Base-by-base conservation (phyloP, 1,139 yeast genomes). In the Lodderomyces pseudojiufengensis region DNA sequence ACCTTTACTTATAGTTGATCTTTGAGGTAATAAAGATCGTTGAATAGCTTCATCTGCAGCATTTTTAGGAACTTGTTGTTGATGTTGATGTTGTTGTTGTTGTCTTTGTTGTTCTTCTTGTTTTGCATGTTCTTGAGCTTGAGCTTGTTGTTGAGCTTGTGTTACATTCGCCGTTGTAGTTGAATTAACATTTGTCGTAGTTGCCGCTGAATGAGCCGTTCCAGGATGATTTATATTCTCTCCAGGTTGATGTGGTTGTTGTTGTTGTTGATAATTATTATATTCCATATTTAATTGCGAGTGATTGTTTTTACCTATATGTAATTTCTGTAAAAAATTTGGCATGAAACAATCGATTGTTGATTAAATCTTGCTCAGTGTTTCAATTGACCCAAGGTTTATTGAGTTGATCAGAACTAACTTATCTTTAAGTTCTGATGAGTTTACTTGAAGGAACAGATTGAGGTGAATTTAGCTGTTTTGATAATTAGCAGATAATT, bases 1-100 rank as follows among this genome's bases (percentile, higher is more conserved):
- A n/a, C 81, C 81, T 44, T 73, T 75, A 29, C 80, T 59, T 23
- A 57, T 55, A n/a, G 66, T 53, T 1, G 65, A 59, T 14, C 65
- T 49, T 45, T 60, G 51, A 5, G 65, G 66, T 33, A 61, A 55
- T 36, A 61, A 48, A 0, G 65, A 59, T 35, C 58, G 45, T 40
- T 53, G 53, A 32, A 61, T 59, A 2, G 65, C 65, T 26, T 60
- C 63, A 40, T 44, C 48, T 28, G 42, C 39, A 12, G 54, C 51
- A 10, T 59, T 44, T 15, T 51, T 42, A 6, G 33, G 32, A 4
- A 22, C 29, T 5, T 21, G 27, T 10, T 32, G 41, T 22, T 29
- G 35, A 20, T 40, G 39, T 24, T 29, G 39, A 14, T 33, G 32
- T 31, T 38, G 33, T 29, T 34, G 38, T 31, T 31, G 37, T 25